Percentiles rank a stretch among this genome's conserved stretches.
phyloP scores from a whole-genome alignment of 768 basidiomycete species.

The Naganishia vaughanmartiniae region DNA sequence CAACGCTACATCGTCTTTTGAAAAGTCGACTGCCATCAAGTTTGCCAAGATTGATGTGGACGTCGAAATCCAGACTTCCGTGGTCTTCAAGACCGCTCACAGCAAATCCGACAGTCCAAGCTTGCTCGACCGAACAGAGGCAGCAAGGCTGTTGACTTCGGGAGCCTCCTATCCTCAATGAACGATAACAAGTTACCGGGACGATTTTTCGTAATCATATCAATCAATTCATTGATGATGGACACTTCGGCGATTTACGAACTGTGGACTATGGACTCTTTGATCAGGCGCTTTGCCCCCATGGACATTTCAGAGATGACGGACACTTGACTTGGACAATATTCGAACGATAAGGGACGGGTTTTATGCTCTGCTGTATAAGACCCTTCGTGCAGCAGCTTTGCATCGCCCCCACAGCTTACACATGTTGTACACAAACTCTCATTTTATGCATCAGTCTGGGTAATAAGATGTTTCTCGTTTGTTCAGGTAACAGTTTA shows the following conservation, averaged over 20 bases:
- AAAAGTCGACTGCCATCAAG: constrained; percentile 1
- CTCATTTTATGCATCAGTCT: neutral
- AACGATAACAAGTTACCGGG: neutral
- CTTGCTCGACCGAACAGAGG: neutral
- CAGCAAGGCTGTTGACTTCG: neutral
- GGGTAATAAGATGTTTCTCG: neutral
- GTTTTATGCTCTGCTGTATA: neutral
- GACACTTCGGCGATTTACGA: neutral
- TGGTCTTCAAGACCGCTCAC: neutral
- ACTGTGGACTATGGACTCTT: neutral
- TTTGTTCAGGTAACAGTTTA: neutral
- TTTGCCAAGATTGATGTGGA: constrained; percentile 18
- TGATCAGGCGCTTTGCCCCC: neutral
- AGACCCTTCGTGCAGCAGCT: neutral
- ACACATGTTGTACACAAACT: neutral
- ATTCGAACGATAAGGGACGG: neutral
- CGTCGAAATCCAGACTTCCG: neutral
- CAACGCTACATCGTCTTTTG: neutral
- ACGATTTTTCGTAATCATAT: neutral
- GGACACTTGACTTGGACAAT: neutral
- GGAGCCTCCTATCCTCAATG: constrained; percentile 8
- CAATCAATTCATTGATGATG: neutral
- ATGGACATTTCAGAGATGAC: neutral
- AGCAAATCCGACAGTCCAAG: neutral
- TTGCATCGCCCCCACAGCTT: neutral